Conservation (phyloP, 805 yeast species). For the Pachysolen tannophilus region DNA sequence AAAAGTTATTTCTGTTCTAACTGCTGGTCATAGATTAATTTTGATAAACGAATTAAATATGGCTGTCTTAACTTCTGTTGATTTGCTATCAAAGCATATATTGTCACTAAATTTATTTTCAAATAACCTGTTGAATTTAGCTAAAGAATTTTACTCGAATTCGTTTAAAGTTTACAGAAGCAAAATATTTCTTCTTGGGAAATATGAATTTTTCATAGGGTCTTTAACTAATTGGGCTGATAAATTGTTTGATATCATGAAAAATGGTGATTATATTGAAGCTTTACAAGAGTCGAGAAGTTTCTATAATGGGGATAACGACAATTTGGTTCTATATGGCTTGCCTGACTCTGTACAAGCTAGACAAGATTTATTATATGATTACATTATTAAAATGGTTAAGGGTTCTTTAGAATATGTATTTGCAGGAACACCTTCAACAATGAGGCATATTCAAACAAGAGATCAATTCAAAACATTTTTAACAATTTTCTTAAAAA, state of each 20-base stretch:
- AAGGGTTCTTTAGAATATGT: slow-evolving; percentile 40
- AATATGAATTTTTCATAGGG: slow-evolving; percentile 48
- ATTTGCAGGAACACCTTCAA: slow-evolving; percentile 16
- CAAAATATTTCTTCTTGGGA: slow-evolving; percentile 44
- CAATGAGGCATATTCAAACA: slow-evolving; percentile 1
- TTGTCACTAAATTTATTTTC: slow-evolving; percentile 7
- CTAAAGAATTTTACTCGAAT: slow-evolving; percentile 15
- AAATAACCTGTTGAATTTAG: not conserved
- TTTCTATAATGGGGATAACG: slow-evolving; percentile 40
- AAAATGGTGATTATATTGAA: slow-evolving; percentile 36
- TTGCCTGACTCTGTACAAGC: slow-evolving; percentile 38
- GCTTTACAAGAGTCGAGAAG: slow-evolving; percentile 51
- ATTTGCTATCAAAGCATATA: slow-evolving; percentile 32
- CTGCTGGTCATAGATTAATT: slow-evolving; percentile 36
- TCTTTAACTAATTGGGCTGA: slow-evolving; percentile 67
- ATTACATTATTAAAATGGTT: slow-evolving; percentile 50
- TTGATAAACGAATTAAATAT: slow-evolving; percentile 33
- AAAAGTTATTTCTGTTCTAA: slow-evolving; percentile 30
- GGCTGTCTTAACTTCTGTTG: slow-evolving; percentile 25
- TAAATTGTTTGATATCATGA: slow-evolving; percentile 38
- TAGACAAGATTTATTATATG: slow-evolving; percentile 42
- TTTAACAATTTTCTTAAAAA: slow-evolving; percentile 30
- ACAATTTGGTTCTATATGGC: slow-evolving; percentile 43
- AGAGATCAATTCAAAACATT: slow-evolving; percentile 18
- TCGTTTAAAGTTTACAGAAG: slow-evolving; percentile 33